Conservation (phyloP, 2,329 filamentous ascomycete species). For the Ambrosiella xylebori region DNA sequence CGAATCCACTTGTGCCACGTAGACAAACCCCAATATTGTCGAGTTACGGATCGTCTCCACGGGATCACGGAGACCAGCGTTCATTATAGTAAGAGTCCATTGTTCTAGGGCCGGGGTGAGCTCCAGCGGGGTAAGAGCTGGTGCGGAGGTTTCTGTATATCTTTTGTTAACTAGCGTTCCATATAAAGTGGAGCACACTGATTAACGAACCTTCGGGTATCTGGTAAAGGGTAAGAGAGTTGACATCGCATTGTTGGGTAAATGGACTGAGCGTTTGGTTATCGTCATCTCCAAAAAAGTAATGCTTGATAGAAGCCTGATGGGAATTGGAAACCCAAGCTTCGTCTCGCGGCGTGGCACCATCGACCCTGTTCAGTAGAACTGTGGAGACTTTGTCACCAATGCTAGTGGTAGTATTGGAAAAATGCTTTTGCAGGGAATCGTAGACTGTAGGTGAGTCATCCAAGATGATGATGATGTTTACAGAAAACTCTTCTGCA, state of each 20-base stretch:
- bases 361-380: conserved; percentile 67
- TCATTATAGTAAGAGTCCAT: conserved; percentile 69
- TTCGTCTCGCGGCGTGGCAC: conserved; percentile 61
- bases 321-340: conserved; percentile 55
- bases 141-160: conserved; percentile 18
- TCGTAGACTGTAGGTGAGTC: conserved; percentile 53
- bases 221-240: conserved; percentile 55
- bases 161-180: conserved; percentile 7
- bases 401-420: conserved; percentile 32
- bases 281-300: conserved; percentile 79
- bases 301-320: conserved; percentile 68
- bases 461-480: conserved; percentile 66
- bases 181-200: neutral
- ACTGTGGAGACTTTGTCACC: conserved; percentile 60
- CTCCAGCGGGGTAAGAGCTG: conserved; percentile 43
- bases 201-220: conserved; percentile 38
- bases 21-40: conserved; percentile 80
- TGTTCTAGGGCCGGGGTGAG: conserved; percentile 57
- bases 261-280: conserved; percentile 68
- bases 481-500: conserved; percentile 46
- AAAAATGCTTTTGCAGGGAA: conserved; percentile 56
- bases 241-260: conserved; percentile 69
- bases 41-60: conserved; percentile 61
- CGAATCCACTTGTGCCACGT: conserved; percentile 81
- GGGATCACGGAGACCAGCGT: conserved; percentile 51